Evolutionary conservation across 2,329 filamentous ascomycete species (phyloP).

Genomic region (Teratosphaeria destructans): DNA sequence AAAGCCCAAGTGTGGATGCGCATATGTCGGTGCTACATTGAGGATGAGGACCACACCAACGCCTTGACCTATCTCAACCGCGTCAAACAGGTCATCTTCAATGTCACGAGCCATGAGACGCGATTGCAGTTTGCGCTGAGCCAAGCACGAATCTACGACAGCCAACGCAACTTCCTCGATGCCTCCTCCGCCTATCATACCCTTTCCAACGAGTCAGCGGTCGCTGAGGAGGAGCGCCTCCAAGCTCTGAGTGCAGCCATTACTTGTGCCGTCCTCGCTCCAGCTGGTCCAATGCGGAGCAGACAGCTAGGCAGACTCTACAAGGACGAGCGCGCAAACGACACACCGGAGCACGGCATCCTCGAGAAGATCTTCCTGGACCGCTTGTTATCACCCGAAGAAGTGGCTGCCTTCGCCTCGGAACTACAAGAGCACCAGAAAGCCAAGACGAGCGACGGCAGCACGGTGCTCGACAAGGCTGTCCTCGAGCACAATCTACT

Average conservation of each 20-base stretch:
- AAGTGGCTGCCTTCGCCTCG: constrained; percentile 77
- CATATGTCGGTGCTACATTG: constrained; percentile 86
- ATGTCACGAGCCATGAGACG: constrained; percentile 61
- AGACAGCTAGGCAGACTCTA: constrained; percentile 74
- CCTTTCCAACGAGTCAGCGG: constrained; percentile 64
- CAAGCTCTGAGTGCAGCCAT: constrained; percentile 79
- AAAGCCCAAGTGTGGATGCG: constrained; percentile 83
- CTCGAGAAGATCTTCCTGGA: constrained; percentile 97
- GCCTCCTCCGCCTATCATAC: constrained; percentile 82
- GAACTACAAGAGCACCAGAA: constrained; percentile 79
- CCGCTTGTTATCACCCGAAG: constrained; percentile 65
- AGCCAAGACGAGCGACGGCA: constrained; percentile 78
- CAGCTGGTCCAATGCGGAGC: constrained; percentile 76
- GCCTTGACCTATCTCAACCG: constrained; percentile 88
- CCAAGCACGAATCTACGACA: constrained; percentile 86
- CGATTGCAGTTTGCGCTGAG: constrained; percentile 81
- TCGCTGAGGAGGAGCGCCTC: constrained; percentile 80
- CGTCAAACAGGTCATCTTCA: constrained; percentile 84
- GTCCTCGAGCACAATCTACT: constrained; percentile 95
- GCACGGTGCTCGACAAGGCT: constrained; percentile 83
- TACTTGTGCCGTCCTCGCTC: constrained; percentile 83
- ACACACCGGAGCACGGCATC: constrained; percentile 72
- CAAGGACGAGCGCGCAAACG: constrained; percentile 76
- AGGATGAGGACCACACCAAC: constrained; percentile 79
- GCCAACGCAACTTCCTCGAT: constrained; percentile 78